Conservation (phyloP, 352 stramenopile species). For the Pythium pyrilobum region DNA sequence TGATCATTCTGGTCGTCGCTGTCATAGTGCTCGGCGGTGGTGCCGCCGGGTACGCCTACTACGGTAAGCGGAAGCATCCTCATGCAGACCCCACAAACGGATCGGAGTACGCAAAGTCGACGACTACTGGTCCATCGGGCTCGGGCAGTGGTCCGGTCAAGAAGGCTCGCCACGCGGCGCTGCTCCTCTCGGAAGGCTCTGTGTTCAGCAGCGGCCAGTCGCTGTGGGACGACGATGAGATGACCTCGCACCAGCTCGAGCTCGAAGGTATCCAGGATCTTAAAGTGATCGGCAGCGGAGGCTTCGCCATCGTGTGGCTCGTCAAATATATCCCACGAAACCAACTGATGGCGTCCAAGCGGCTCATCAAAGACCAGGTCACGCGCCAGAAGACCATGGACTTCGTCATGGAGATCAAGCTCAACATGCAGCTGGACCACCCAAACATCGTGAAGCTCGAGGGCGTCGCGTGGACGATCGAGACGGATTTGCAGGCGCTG, state of each 20-base stretch:
- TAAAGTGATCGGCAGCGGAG: constrained; percentile 36
- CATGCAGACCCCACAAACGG: neutral
- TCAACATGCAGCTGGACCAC: constrained; percentile 54
- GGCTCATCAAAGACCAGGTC: constrained; percentile 38
- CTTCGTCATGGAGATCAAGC: constrained; percentile 74
- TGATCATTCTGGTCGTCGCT: neutral
- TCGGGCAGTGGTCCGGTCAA: constrained; percentile 1
- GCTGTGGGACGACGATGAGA: constrained; percentile 50
- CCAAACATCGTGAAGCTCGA: constrained; percentile 60
- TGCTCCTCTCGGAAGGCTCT: neutral
- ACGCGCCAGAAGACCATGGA: constrained; percentile 32
- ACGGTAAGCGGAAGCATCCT: neutral
- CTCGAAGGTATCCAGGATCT: constrained; percentile 50
- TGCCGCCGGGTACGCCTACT: neutral
- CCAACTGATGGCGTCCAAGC: constrained; percentile 42
- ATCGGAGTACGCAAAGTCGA: neutral
- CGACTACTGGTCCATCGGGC: neutral
- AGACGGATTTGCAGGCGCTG: constrained; percentile 49
- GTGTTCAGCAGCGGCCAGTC: constrained; percentile 16
- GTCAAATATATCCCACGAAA: constrained; percentile 30
- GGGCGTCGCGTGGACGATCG: constrained; percentile 56
- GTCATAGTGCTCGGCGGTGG: neutral
- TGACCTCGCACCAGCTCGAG: constrained; percentile 41
- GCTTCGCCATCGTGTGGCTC: constrained; percentile 42
- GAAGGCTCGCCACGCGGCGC: neutral